These are phyloP conservation scores for Coemansia sp. DNA, from an alignment of 192 early-diverging fungal species.

Conservation along the genomic window DNA sequence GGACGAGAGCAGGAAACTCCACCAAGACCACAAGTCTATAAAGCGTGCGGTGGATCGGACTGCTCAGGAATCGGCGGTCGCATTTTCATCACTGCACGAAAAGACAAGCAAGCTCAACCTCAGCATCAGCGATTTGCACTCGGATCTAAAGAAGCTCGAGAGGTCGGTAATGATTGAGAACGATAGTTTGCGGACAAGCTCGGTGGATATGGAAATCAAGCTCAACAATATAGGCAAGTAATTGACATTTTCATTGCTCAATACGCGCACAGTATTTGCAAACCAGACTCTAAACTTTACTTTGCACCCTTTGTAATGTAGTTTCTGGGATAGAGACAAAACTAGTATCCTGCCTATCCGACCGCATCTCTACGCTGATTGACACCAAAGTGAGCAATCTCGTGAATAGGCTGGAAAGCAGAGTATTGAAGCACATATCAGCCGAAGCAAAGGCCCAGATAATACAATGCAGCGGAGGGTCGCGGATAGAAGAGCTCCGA, in stretches of 20 bases:
- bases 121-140: conserved; percentile 42
- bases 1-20: conserved; percentile 28
- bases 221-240: conserved; percentile 33
- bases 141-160: conserved; percentile 43
- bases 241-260: no score
- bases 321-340: conserved; percentile 13
- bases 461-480: background rate
- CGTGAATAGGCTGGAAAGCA: background rate
- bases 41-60: conserved; percentile 29
- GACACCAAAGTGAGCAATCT: conserved; percentile 4
- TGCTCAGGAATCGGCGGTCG: conserved; percentile 18
- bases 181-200: conserved; percentile 11
- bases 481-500: background rate
- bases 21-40: conserved; percentile 35
- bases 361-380: background rate
- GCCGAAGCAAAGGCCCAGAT: background rate
- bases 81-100: conserved; percentile 41
- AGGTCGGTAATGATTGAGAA: conserved; percentile 18
- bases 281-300: background rate
- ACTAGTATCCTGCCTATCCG: background rate
- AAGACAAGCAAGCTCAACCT: conserved; percentile 44
- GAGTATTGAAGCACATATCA: background rate
- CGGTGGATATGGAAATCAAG: conserved; percentile 39
- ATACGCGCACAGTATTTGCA: background rate
- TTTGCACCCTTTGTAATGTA: background rate